phyloP scores from a whole-genome alignment of 2,329 filamentous ascomycete genomes.

The Emericellopsis cladophorae region DNA sequence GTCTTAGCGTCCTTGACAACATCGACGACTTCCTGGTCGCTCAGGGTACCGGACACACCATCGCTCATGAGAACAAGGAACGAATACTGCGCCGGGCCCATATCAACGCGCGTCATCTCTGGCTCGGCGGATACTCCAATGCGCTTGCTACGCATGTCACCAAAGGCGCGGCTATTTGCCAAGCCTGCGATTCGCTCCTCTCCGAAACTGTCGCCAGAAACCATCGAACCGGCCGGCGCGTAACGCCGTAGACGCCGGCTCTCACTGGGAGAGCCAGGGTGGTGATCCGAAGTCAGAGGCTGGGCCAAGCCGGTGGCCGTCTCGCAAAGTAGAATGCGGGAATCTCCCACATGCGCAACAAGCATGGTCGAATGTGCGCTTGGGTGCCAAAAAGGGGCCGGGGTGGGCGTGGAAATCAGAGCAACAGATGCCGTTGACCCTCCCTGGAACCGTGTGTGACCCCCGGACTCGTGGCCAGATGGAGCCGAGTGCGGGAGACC shows the following conservation, averaged over 20 bases:
- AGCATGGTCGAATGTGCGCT: conserved; percentile 71
- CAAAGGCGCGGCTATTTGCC: conserved; percentile 88
- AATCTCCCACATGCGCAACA: conserved; percentile 88
- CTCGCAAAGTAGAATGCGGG: conserved; percentile 77
- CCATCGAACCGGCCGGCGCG: conserved; percentile 61
- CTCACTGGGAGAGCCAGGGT: conserved; percentile 79
- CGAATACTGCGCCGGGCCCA: conserved; percentile 72
- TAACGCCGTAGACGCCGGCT: conserved; percentile 74
- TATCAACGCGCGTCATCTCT: conserved; percentile 67
- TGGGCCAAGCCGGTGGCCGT: conserved; percentile 70
- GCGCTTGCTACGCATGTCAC: conserved; percentile 82
- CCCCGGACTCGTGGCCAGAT: conserved; percentile 55
- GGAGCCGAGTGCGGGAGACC: conserved; percentile 44
- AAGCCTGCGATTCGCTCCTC: conserved; percentile 91
- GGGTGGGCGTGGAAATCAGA: conserved; percentile 82
- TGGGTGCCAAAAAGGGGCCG: conserved; percentile 92
- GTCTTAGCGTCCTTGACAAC: conserved; percentile 88
- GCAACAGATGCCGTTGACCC: conserved; percentile 86
- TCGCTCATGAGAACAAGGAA: conserved; percentile 86
- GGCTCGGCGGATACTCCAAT: conserved; percentile 92
- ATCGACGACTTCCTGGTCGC: conserved; percentile 92
- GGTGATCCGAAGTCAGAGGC: conserved; percentile 81
- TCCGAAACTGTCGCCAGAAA: conserved; percentile 84
- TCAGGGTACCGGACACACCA: conserved; percentile 74
- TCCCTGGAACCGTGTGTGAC: conserved; percentile 70